These are phyloP conservation scores for Sporothrix protearum DNA, from an alignment of 2,329 filamentous ascomycete genomes.

Conservation along the genomic window DNA sequence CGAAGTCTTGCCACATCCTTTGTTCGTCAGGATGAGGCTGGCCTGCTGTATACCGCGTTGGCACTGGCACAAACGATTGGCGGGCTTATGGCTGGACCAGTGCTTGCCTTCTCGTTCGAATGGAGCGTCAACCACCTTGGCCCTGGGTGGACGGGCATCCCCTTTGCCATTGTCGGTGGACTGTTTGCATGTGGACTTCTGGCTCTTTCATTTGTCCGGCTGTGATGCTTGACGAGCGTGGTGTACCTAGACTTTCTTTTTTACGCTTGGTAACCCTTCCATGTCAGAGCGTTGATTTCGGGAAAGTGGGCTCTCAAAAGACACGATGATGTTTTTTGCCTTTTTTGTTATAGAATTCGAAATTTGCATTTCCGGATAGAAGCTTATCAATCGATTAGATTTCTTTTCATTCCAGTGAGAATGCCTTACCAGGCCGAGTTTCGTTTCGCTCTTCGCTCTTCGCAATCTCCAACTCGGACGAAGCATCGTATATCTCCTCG, in stretches of 20 bases:
- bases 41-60: not conserved
- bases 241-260: too few relatives aligned
- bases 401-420: too few relatives aligned
- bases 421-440: not conserved
- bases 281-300: not conserved
- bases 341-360: too few relatives aligned
- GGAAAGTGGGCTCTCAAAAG: not conserved
- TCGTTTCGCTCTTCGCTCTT: too few relatives aligned
- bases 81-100: not conserved
- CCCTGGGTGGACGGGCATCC: slow-evolving; percentile 6
- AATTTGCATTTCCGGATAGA: too few relatives aligned
- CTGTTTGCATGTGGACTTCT: slow-evolving; percentile 4
- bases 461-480: not conserved
- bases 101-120: slow-evolving; percentile 1
- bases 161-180: slow-evolving; percentile 3
- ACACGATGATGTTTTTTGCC: too few relatives aligned
- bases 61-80: slow-evolving; percentile 8
- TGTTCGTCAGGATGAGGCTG: not conserved
- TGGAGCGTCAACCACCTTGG: not conserved
- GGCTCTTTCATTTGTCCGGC: not conserved
- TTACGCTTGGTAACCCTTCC: not conserved
- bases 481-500: not conserved
- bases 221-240: not conserved
- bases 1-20: slow-evolving; percentile 8
- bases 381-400: too few relatives aligned